Percentiles rank a stretch among this genome's conserved stretches.
phyloP scores from a whole-genome alignment of 73 alveolate species.

The Paramecium biaurelia region DNA sequence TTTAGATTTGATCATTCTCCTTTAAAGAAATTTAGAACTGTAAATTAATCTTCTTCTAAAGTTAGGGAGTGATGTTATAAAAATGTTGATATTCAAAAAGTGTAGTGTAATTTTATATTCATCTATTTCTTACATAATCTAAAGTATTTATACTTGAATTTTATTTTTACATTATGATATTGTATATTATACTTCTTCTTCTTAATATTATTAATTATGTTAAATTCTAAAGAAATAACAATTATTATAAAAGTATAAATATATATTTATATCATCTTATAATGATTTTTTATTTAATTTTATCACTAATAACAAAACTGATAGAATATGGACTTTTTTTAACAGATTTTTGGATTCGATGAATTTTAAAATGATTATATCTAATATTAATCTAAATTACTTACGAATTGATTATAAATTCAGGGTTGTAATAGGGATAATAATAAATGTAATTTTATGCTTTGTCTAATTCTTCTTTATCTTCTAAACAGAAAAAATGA shows the following conservation, averaged over 20 bases:
- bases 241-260: too few relatives aligned
- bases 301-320: not conserved
- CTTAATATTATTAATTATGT: too few relatives aligned
- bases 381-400: not conserved
- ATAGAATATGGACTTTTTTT: not conserved
- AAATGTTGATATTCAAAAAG: not conserved
- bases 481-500: not conserved
- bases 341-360: not conserved
- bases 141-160: too few relatives aligned
- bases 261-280: not conserved
- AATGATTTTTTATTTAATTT: not conserved
- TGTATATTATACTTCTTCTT: too few relatives aligned
- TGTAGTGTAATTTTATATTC: not conserved
- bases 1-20: not conserved
- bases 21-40: not conserved
- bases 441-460: not conserved
- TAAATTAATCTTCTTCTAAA: too few relatives aligned
- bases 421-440: not conserved
- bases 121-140: too few relatives aligned
- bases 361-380: not conserved
- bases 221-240: too few relatives aligned
- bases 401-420: not conserved
- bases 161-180: too few relatives aligned
- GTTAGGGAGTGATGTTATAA: not conserved
- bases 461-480: not conserved